Evolutionary conservation across 495 filamentous ascomycete species (phyloP).

Genomic region (Aspergillus haitiensis): DNA sequence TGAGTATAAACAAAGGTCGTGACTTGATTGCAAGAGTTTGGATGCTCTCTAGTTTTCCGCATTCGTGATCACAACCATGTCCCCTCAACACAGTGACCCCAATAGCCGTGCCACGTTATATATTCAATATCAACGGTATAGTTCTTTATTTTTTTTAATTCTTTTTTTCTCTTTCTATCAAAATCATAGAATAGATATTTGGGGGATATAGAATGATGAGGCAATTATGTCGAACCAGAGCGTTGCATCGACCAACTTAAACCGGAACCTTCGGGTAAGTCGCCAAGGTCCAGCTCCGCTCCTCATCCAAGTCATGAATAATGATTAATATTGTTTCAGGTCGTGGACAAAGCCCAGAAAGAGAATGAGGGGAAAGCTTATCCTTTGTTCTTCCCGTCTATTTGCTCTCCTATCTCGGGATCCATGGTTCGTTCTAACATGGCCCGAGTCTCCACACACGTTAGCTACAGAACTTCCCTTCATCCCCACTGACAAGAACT

Average conservation of each 20-base stretch:
- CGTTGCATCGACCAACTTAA: slow-evolving; percentile 11
- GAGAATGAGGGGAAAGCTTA: neutral
- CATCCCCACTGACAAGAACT: no score
- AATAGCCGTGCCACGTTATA: no score
- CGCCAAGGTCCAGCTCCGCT: neutral
- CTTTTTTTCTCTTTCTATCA: neutral
- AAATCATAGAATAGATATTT: neutral
- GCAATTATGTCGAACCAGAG: slow-evolving; percentile 1
- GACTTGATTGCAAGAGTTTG: neutral
- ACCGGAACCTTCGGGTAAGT: slow-evolving; percentile 15
- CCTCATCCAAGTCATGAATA: neutral
- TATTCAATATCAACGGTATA: no score
- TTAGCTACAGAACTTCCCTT: no score
- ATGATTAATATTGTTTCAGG: neutral
- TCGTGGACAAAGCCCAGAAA: neutral
- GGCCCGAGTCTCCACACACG: neutral
- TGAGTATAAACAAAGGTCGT: neutral
- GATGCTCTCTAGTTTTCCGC: neutral
- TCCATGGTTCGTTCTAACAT: neutral
- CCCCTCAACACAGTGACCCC: no score
- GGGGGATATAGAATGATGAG: neutral
- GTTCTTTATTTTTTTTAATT: no score
- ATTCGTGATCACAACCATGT: neutral
- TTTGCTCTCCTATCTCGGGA: neutral
- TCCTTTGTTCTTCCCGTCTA: neutral